Percentiles rank a stretch among this genome's conserved stretches.
phyloP scores from a whole-genome alignment of 192 early-diverging fungal species.

The Backusella circina region DNA sequence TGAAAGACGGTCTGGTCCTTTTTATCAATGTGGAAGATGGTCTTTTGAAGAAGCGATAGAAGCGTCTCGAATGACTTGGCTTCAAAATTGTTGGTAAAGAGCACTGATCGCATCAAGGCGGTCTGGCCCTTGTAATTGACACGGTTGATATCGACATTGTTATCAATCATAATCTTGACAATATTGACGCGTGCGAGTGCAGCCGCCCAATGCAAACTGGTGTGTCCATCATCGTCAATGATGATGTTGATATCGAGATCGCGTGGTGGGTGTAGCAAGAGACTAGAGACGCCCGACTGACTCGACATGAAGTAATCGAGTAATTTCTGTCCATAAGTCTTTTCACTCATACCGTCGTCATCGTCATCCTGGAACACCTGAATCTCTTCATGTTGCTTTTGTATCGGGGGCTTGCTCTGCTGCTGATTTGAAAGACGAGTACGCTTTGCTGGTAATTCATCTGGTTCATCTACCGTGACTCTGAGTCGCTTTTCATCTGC shows the following conservation, averaged over 20 bases:
- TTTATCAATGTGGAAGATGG: slow-evolving; percentile 74
- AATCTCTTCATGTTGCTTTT: background rate
- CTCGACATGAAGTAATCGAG: slow-evolving; percentile 29
- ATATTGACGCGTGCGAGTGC: slow-evolving; percentile 81
- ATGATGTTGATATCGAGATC: slow-evolving; percentile 81
- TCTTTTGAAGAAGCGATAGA: slow-evolving; percentile 73
- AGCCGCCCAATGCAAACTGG: slow-evolving; percentile 93
- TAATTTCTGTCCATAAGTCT: slow-evolving; percentile 18
- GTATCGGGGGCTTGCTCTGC: background rate
- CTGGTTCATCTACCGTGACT: background rate
- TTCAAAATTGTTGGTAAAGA: slow-evolving; percentile 88
- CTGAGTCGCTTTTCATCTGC: background rate
- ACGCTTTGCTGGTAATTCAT: background rate
- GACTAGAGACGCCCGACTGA: slow-evolving; percentile 5
- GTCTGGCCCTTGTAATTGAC: slow-evolving; percentile 87
- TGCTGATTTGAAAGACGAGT: background rate
- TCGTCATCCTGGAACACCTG: background rate
- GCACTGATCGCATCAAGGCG: slow-evolving; percentile 84
- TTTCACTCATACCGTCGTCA: background rate
- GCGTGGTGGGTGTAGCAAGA: slow-evolving; percentile 38
- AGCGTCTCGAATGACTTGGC: slow-evolving; percentile 70
- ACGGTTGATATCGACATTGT: slow-evolving; percentile 65
- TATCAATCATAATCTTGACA: slow-evolving; percentile 70
- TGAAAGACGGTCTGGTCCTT: slow-evolving; percentile 86
- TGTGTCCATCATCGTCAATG: slow-evolving; percentile 96